Evolutionary conservation across 176 grass and related monocot species (phyloP), one percentile per base, ranked within the genome.

Genomic region (Luzula sylvatica): DNA sequence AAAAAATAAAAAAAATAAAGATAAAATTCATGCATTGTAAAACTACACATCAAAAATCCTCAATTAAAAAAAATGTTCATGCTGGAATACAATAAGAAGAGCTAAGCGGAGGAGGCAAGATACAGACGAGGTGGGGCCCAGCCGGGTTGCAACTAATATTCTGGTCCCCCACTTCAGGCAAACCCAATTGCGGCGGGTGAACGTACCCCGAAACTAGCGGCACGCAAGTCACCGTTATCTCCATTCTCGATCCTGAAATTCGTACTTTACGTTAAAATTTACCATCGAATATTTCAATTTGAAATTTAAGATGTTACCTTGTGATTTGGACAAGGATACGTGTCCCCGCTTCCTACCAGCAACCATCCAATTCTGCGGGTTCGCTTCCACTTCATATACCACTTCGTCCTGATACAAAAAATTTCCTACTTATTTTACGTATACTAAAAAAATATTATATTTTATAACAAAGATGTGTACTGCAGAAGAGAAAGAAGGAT

Each of bases 351-450:
- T 98, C 75, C 93, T 98, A 46, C 93, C 93, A n/a, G 93, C 93
- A 65, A 98, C 75, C 93, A 98, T 98, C 93, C 93, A 92, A 56
- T 83, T 87, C 14, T 98, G 86, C 32, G 81, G 93, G 44, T 98
- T 83, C 7, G 78, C 86, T 0, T 90, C 86, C 9, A 92, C 75
- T 69, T 92, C 78, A 35, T 92, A 98, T 44, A 98, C 68, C 54
- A 98, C 75, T 47, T 77, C 92, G 14, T 80, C 78, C 92, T 98
- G 86, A 59, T 22, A 73, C 26, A 42, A 52, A 40, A 44, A 46
- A 20, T 26, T 46, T 35, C 0, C 15, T 43, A 18, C 22, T 24
- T 24, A 22, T 46, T 12, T 30, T 41, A 46, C 9, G 5, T 35
- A 35, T 35, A 35, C 30, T 7, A 35, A 35, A 35, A 35, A 35